Conservation (phyloP, 1,139 yeast genomes). For the Magnusiomyces fungicola region DNA sequence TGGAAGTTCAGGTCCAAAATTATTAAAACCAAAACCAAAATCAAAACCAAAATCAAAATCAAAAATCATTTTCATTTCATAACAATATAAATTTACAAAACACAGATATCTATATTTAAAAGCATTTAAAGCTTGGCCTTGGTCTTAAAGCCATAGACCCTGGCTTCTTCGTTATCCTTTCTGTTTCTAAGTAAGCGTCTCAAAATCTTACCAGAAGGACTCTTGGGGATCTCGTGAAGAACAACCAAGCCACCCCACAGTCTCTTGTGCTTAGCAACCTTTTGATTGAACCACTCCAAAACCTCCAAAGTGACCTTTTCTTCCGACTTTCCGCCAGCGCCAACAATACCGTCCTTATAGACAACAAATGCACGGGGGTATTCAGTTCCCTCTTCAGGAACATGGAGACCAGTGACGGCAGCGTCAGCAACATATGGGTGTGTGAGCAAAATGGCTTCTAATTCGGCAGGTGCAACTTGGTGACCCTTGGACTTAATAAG, state of each 20-base stretch:
- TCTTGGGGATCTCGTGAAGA: constrained; percentile 33
- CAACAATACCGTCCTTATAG: constrained; percentile 17
- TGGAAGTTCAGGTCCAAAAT: too few species aligned
- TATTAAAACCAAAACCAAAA: too few species aligned
- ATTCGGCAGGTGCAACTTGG: constrained; percentile 74
- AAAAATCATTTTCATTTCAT: too few species aligned
- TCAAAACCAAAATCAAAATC: too few species aligned
- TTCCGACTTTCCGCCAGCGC: neutral
- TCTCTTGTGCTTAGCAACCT: constrained; percentile 35
- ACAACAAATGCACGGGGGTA: constrained; percentile 35
- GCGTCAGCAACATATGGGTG: constrained; percentile 30
- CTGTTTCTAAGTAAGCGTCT: constrained; percentile 29
- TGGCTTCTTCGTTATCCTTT: too few species aligned
- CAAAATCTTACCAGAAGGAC: constrained; percentile 36
- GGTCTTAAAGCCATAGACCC: too few species aligned
- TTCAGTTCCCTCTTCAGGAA: constrained; percentile 31
- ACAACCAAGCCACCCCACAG: constrained; percentile 37
- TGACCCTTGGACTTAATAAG: constrained; percentile 80
- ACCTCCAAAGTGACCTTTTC: constrained; percentile 23
- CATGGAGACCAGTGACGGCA: constrained; percentile 33
- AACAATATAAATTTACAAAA: too few species aligned
- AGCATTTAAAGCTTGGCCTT: too few species aligned
- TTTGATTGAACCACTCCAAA: constrained; percentile 30
- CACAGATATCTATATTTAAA: too few species aligned
- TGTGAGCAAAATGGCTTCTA: constrained; percentile 56